Evolutionary conservation across 1,139 yeast species (phyloP).

Genomic region (Maudiozyma humilis): DNA sequence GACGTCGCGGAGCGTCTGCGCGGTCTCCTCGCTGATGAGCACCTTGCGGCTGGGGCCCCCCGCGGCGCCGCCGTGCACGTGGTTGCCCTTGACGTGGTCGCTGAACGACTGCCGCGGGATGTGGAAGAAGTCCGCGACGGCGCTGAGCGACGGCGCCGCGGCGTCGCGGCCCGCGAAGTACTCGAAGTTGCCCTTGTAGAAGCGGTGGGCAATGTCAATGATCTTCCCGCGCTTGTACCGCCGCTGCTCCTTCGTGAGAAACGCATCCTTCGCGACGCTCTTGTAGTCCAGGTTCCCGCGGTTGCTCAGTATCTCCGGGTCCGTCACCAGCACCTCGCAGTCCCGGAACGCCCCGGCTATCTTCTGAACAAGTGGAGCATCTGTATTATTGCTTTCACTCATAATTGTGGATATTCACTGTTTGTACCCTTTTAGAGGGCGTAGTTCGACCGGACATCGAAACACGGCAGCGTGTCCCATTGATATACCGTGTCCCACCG

Average conservation of each 20-base stretch:
- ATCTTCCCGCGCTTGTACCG: constrained; percentile 7
- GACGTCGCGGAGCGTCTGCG: constrained; percentile 2
- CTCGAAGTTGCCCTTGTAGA: constrained; percentile 6
- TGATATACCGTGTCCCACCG: too few relatives aligned
- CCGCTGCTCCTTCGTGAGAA: constrained; percentile 5
- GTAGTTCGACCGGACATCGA: too few relatives aligned
- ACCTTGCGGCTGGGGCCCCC: too few relatives aligned
- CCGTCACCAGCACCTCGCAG: constrained; percentile 7
- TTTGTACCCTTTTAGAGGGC: too few relatives aligned
- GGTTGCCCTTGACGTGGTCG: constrained; percentile 11
- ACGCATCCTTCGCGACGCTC: constrained; percentile 3
- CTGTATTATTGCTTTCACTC: not conserved
- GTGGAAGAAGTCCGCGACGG: constrained; percentile 10
- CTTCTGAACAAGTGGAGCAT: not conserved
- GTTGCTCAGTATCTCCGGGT: constrained; percentile 7
- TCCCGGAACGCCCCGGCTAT: constrained; percentile 8
- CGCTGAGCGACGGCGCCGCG: constrained; percentile 5
- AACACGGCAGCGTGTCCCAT: too few relatives aligned
- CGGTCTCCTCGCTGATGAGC: constrained; percentile 5
- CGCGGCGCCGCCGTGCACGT: too few relatives aligned
- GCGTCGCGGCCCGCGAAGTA: not conserved
- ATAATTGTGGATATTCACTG: too few relatives aligned
- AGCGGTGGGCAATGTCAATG: constrained; percentile 9
- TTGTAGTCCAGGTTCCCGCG: constrained; percentile 5
- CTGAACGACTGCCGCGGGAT: constrained; percentile 12